Conservation (phyloP, 192 early-diverging fungal genomes). For the Coemansia sp. region DNA sequence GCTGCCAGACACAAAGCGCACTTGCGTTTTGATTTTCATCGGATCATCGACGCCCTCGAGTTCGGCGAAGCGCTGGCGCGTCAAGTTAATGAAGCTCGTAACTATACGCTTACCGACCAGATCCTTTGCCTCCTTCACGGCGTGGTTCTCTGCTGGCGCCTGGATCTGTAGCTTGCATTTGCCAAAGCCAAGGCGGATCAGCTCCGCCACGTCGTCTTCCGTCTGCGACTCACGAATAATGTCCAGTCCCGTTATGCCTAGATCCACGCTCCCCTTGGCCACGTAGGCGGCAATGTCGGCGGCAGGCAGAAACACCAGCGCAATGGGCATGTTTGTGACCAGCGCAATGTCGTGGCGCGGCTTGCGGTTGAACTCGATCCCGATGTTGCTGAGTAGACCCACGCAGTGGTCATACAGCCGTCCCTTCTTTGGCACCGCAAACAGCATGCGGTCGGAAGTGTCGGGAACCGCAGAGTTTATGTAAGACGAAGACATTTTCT, state of each 20-base stretch:
- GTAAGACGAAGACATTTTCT: constrained; percentile 20
- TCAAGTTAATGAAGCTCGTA: constrained; percentile 82
- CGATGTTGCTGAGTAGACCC: constrained; percentile 80
- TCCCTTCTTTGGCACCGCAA: constrained; percentile 99
- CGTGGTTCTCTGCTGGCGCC: constrained; percentile 65
- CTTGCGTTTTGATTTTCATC: constrained; percentile 60
- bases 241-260: constrained; percentile 97
- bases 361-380: constrained; percentile 92
- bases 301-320: constrained; percentile 92
- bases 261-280: constrained; percentile 90
- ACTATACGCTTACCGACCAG: constrained; percentile 93
- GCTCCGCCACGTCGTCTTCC: constrained; percentile 66
- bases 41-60: constrained; percentile 66
- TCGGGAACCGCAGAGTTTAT: constrained; percentile 46
- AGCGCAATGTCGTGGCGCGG: constrained; percentile 97
- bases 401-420: constrained; percentile 90
- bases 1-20: constrained; percentile 87
- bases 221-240: constrained; percentile 84
- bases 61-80: constrained; percentile 65
- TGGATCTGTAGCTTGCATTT: constrained; percentile 91
- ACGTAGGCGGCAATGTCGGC: constrained; percentile 96
- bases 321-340: constrained; percentile 88
- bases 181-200: constrained; percentile 85
- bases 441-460: constrained; percentile 70
- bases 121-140: constrained; percentile 55